These are phyloP conservation scores for Micractinium conductrix DNA, from an alignment of 139 green algal species.

Conservation along the genomic window DNA sequence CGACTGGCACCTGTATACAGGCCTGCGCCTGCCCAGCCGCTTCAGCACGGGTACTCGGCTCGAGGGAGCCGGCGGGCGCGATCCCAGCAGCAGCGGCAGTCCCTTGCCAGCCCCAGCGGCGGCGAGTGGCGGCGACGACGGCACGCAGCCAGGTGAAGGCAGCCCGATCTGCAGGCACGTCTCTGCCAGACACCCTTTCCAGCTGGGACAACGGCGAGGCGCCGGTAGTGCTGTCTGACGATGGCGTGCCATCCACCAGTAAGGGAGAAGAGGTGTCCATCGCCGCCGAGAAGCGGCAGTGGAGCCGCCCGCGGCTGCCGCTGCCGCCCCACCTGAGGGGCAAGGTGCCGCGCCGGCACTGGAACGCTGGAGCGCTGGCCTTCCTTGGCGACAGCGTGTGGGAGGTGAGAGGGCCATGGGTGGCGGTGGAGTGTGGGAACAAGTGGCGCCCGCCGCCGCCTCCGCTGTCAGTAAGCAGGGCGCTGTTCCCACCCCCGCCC, in stretches of 20 bases:
- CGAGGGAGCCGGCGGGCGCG: no score
- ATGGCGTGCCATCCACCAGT: not conserved
- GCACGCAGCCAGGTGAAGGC: no score
- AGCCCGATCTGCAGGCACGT: no score
- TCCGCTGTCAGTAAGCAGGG: not conserved
- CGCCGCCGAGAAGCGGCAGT: not conserved
- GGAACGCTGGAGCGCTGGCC: constrained; percentile 61
- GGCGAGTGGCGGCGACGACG: no score
- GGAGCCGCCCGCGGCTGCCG: constrained; percentile 23
- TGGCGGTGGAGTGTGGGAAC: not conserved
- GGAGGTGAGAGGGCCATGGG: constrained; percentile 41
- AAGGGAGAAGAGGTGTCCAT: no score
- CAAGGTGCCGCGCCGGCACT: constrained; percentile 40
- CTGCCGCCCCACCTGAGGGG: constrained; percentile 44
- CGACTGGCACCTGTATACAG: no score
- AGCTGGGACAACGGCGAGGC: not conserved
- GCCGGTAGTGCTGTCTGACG: not conserved
- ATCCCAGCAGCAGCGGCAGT: no score
- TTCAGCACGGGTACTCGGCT: no score
- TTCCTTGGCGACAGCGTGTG: constrained; percentile 71
- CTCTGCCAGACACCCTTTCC: no score
- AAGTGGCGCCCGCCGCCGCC: not conserved
- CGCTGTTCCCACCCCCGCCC: not conserved
- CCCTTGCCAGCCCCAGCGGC: no score
- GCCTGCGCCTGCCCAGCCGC: no score